These are phyloP conservation scores for Tricholoma furcatifolium DNA, from an alignment of 768 basidiomycete genomes.

Conservation along the genomic window DNA sequence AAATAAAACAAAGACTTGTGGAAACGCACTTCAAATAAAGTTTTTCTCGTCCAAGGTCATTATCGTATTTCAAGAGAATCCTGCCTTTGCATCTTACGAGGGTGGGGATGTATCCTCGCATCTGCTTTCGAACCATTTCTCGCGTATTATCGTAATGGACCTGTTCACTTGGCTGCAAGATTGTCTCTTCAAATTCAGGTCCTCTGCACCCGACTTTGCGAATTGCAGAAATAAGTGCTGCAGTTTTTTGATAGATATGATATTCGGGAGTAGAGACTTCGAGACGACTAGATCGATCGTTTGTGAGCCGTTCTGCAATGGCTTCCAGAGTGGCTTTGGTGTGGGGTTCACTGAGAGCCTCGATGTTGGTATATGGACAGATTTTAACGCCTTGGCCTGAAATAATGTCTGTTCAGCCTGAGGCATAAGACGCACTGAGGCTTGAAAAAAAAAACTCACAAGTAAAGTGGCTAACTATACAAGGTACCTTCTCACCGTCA, in stretches of 20 bases:
- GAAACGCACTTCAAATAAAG: not conserved
- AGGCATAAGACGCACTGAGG: not conserved
- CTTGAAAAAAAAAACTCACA: not conserved
- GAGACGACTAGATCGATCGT: not conserved
- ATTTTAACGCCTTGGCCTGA: constrained; percentile 2
- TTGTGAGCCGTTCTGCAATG: not conserved
- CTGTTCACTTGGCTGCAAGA: not conserved
- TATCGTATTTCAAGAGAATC: not conserved
- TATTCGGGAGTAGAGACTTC: not conserved
- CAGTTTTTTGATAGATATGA: not conserved
- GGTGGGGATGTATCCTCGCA: not conserved
- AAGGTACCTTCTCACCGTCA: not conserved
- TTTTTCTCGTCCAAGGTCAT: not conserved
- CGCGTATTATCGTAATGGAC: not conserved
- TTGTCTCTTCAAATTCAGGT: not conserved
- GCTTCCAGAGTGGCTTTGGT: not conserved
- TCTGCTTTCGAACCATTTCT: too few relatives aligned
- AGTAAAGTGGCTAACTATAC: not conserved
- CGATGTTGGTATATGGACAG: not conserved
- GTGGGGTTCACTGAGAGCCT: not conserved
- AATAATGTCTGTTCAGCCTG: too few relatives aligned
- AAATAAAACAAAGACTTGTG: not conserved
- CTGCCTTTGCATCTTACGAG: not conserved
- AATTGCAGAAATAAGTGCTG: not conserved
- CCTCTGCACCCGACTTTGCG: not conserved